Evolutionary conservation across 1,284 basidiomycete species (phyloP).

Genomic region (Ustilago loliicola): DNA sequence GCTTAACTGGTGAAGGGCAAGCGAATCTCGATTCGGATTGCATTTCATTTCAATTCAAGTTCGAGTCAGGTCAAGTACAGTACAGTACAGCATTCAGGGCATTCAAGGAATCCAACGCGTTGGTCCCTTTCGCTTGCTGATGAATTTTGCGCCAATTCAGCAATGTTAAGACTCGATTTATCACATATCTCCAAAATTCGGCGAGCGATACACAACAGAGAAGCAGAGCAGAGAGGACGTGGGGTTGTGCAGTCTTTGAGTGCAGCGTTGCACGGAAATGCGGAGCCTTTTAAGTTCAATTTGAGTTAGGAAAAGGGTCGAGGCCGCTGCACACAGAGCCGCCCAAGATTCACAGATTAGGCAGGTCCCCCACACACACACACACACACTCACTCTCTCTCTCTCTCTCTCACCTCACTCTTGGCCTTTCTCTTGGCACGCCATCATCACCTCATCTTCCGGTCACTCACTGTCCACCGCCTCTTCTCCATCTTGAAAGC

Average conservation of each 20-base stretch:
- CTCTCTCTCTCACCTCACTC: not conserved
- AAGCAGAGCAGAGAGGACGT: too few relatives aligned
- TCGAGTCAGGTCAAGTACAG: not conserved
- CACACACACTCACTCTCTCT: not conserved
- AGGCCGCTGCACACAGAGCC: not conserved
- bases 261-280: not conserved
- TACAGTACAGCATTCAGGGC: too few relatives aligned
- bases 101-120: not conserved
- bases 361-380: not conserved
- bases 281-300: not conserved
- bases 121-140: not conserved
- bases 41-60: not conserved
- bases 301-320: slow-evolving; percentile 4
- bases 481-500: not conserved
- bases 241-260: too few relatives aligned
- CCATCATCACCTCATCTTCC: not conserved
- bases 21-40: not conserved
- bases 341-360: not conserved
- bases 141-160: not conserved
- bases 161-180: not conserved
- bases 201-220: too few relatives aligned
- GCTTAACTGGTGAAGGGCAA: too few relatives aligned
- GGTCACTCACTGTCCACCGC: not conserved
- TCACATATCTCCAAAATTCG: not conserved
- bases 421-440: slow-evolving; percentile 21